These are phyloP conservation scores for Aureobasidium sp. DNA, from an alignment of 2,329 filamentous ascomycete genomes.

Conservation along the genomic window DNA sequence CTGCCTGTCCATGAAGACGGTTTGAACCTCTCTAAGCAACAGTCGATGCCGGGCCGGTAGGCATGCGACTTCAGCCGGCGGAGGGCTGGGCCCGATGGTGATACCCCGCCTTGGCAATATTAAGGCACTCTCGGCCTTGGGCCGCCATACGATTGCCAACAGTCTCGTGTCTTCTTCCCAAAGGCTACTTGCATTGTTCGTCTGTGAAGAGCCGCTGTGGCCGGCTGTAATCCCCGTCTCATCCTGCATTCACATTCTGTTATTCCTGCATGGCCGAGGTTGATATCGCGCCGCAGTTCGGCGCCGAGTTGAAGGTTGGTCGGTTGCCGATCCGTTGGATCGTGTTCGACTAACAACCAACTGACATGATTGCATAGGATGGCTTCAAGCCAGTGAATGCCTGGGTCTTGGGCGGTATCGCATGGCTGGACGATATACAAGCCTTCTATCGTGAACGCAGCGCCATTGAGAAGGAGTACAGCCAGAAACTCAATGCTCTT, in stretches of 20 bases:
- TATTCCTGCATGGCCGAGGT: slow-evolving; percentile 61
- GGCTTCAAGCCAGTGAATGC: slow-evolving; percentile 90
- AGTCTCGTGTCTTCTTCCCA: background rate
- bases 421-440: slow-evolving; percentile 94
- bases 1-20: too few species aligned
- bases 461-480: slow-evolving; percentile 94
- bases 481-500: slow-evolving; percentile 72
- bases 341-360: background rate
- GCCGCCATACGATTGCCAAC: background rate
- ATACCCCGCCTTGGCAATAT: slow-evolving; percentile 8
- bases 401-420: slow-evolving; percentile 78
- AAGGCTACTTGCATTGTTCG: background rate
- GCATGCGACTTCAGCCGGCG: slow-evolving; percentile 2
- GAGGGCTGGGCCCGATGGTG: background rate
- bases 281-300: slow-evolving; percentile 78
- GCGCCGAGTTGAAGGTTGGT: slow-evolving; percentile 82
- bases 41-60: background rate
- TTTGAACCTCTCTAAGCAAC: too few species aligned
- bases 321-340: background rate
- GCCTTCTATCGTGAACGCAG: slow-evolving; percentile 94
- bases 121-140: background rate
- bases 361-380: slow-evolving; percentile 52
- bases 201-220: background rate
- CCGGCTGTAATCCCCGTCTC: background rate
- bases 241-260: background rate